Evolutionary conservation across 1,284 basidiomycete genomes (phyloP).

Genomic region (Violaceomyces palustris): DNA sequence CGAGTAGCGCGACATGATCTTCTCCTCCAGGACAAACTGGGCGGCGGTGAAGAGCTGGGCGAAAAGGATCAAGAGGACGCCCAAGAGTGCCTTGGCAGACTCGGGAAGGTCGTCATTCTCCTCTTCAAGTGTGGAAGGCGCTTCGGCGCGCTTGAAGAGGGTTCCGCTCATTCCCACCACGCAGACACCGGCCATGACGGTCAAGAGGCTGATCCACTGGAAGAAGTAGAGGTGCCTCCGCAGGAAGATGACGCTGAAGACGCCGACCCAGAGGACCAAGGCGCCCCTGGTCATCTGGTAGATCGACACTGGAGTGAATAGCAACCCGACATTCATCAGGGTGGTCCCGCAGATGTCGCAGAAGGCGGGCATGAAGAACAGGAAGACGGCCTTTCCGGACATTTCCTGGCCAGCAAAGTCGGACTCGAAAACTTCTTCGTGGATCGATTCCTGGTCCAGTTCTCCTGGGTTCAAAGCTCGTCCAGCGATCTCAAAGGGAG

Average conservation of each 20-base stretch:
- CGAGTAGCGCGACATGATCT: constrained; percentile 77
- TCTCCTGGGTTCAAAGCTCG: constrained; percentile 25
- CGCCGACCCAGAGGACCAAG: constrained; percentile 90
- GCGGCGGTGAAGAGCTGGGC: constrained; percentile 93
- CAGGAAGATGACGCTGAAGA: constrained; percentile 87
- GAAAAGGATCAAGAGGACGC: constrained; percentile 85
- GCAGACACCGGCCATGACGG: constrained; percentile 83
- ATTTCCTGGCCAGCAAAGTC: constrained; percentile 17
- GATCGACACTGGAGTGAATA: constrained; percentile 93
- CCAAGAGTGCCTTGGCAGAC: constrained; percentile 51
- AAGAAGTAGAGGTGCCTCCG: constrained; percentile 53
- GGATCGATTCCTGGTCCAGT: constrained; percentile 13
- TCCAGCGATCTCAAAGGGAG: constrained; percentile 23
- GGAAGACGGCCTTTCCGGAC: constrained; percentile 50
- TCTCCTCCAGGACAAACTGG: constrained; percentile 82
- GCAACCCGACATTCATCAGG: constrained; percentile 89
- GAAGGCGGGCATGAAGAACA: constrained; percentile 74
- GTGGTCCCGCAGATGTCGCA: constrained; percentile 85
- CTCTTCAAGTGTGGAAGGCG: constrained; percentile 2
- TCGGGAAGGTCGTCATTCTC: constrained; percentile 37
- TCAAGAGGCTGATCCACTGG: constrained; percentile 79
- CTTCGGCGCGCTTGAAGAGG: constrained; percentile 23
- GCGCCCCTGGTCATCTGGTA: constrained; percentile 95
- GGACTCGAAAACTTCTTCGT: constrained; percentile 11
- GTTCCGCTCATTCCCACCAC: constrained; percentile 82